Base-by-base conservation (phyloP, 1,139 yeast genomes). In the Ogataea hybrid region DNA sequence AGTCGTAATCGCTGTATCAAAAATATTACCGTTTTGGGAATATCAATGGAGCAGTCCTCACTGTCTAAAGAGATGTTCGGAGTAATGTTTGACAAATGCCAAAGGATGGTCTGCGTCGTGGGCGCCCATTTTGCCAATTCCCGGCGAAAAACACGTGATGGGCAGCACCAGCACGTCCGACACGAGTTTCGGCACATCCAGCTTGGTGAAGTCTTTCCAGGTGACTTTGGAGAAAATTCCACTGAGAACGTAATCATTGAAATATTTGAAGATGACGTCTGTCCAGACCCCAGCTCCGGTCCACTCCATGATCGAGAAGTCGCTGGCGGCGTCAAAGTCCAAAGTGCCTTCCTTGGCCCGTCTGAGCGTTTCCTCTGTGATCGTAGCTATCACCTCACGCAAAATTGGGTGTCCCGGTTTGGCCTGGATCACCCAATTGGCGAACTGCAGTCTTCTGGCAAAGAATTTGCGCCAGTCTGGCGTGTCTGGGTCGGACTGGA, bases 241-340 rank as follows among this genome's bases (percentile, higher is more conserved):
- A 58, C 62, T 63, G 44, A 51, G 54, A 25, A 57, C 64, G 44
- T 62, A 62, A 37, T 62, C 65, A 63, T 77, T 84, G 70, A 92
- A 68, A 61, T 89, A 89, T 35, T 72, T 75, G 58, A 92, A 85
- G n/a, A 90, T 77, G 15, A 79, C 68, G 62, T 92, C 97, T 0
- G 98, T 87, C 79, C 90, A 92, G 22, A 88, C 76, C 1, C 96
- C 97, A 2, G 97, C 96, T 0, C 98, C 98, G 0, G 98, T 90
- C 98, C 97, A 92, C 59, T 88, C 79, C 96, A 92, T 90, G 44
- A 92, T 81, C 57, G 84, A 89, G 25, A 84, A 21, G 34, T 51
- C 49, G 28, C 41, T 15, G 31, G 42, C 34, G 10, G 28, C 27
- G 28, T 43, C 39, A 10, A 66, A 63, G 17, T 54, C 51, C 17